phyloP scores from a whole-genome alignment of 2,329 filamentous ascomycete species.

The Niveomyces coronatus region DNA sequence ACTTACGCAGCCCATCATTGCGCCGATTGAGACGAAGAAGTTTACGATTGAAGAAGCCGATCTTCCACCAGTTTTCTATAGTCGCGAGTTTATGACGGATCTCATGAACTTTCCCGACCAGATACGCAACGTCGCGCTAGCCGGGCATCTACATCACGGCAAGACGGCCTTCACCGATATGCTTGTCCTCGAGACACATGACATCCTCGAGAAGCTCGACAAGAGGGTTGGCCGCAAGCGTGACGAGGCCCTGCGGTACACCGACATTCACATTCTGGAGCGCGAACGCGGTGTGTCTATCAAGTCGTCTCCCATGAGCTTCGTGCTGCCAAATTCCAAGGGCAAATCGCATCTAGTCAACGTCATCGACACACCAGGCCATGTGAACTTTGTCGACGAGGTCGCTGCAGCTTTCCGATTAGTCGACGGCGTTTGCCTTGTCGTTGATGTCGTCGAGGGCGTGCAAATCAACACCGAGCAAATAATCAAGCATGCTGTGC shows the following conservation, averaged over 20 bases:
- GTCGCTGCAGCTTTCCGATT: slow-evolving; percentile 80
- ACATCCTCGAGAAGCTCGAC: slow-evolving; percentile 68
- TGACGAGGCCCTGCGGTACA: slow-evolving; percentile 90
- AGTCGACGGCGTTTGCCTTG: slow-evolving; percentile 82
- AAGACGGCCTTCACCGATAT: slow-evolving; percentile 99
- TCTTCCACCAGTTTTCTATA: slow-evolving; percentile 78
- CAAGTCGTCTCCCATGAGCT: slow-evolving; percentile 88
- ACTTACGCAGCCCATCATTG: slow-evolving; percentile 84
- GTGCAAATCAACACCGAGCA: slow-evolving; percentile 97
- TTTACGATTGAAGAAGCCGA: slow-evolving; percentile 90
- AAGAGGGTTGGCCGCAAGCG: slow-evolving; percentile 69
- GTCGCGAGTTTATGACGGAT: slow-evolving; percentile 87
- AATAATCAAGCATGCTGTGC: slow-evolving; percentile 88
- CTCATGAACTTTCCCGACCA: slow-evolving; percentile 94
- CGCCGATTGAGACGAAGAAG: slow-evolving; percentile 87
- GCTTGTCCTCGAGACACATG: slow-evolving; percentile 91
- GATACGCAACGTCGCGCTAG: slow-evolving; percentile 83
- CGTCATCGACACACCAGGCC: slow-evolving; percentile 89
- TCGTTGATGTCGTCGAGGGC: slow-evolving; percentile 96
- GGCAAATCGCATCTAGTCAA: slow-evolving; percentile 95
- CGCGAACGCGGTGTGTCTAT: slow-evolving; percentile 83
- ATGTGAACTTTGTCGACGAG: slow-evolving; percentile 98
- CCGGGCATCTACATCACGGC: slow-evolving; percentile 90
- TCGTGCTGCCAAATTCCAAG: slow-evolving; percentile 78
- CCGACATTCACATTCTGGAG: slow-evolving; percentile 83